phyloP scores from a whole-genome alignment of 176 grass and related monocot genomes.

The Rhynchospora breviuscula region DNA sequence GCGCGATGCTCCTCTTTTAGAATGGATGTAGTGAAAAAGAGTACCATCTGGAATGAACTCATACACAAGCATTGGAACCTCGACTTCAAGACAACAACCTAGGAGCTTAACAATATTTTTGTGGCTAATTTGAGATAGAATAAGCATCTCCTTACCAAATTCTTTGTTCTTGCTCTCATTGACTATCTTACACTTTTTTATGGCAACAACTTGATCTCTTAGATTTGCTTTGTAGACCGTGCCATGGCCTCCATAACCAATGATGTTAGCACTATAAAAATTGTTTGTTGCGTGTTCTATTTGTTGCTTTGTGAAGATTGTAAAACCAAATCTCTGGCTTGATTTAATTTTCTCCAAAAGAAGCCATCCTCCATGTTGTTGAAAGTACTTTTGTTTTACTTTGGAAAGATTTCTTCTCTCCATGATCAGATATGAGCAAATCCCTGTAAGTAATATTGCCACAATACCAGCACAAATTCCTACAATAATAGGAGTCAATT shows the following conservation, averaged over 20 bases:
- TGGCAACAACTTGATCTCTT: not conserved
- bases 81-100: no score
- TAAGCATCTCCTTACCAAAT: no score
- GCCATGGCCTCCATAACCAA: constrained; percentile 35
- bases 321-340: not conserved
- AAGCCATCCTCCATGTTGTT: not conserved
- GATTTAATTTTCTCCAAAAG: not conserved
- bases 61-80: no score
- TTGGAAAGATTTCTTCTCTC: not conserved
- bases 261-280: constrained; percentile 12
- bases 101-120: no score
- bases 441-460: not conserved
- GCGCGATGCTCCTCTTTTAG: not conserved
- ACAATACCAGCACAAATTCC: not conserved
- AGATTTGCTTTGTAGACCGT: constrained; percentile 30
- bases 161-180: no score
- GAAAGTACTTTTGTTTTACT: not conserved
- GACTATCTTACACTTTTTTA: no score
- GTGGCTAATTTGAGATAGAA: no score
- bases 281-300: constrained; percentile 15
- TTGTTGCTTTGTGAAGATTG: not conserved
- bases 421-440: not conserved
- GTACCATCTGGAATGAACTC: constrained; percentile 19
- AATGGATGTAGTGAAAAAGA: not conserved
- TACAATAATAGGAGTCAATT: not conserved